Evolutionary conservation across 805 yeast genomes (phyloP), one percentile per base, ranked within the genome.

Genomic region (Cyberlindnera nakhonratchasimensis): DNA sequence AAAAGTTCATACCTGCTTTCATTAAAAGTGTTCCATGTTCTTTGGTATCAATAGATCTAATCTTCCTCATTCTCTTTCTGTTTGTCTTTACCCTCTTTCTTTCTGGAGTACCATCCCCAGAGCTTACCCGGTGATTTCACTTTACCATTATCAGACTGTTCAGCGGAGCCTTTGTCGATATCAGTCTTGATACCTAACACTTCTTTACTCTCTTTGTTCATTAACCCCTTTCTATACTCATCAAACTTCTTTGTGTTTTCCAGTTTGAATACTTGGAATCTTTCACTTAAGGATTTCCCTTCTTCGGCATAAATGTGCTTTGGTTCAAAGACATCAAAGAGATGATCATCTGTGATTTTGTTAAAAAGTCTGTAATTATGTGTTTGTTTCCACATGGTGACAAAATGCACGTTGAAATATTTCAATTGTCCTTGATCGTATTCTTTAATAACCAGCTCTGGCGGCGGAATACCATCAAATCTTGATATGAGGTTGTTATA

Each of bases 301-400:
- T 48, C 49, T 16, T 53, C 58, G 5, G 52, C 53, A 46, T 56
- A 61, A 2, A 63, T 44, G 47, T 69, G 73, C 31, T 58, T 66
- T 17, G 81, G 80, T 45, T 71, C 75, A 40, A 77, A 77, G 29
- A 76, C 67, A 58, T 78, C 82, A 60, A 83, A 84, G 28, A 84
- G 61, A 52, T 85, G 85, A 54, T 80, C 83, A 54, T 83, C 90
- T 0, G 90, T 82, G 37, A 61, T 62, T 20, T 57, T 51, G 48
- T 77, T 69, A 59, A 82, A 85, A 1, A 80, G 64, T 28, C 66
- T 53, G 53, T 66, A 84, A 50, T 79, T 80, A 41, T 67, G 66
- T 0, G 88, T 79, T 19, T 51, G 42, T 48, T 66, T 70, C 85
- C 90, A 86, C 16, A 48, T 56, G 5, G 63, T 61, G 8, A 77